Base-by-base conservation (phyloP, 2,329 filamentous ascomycete genomes). In the Ceratocystis lukuohia region DNA sequence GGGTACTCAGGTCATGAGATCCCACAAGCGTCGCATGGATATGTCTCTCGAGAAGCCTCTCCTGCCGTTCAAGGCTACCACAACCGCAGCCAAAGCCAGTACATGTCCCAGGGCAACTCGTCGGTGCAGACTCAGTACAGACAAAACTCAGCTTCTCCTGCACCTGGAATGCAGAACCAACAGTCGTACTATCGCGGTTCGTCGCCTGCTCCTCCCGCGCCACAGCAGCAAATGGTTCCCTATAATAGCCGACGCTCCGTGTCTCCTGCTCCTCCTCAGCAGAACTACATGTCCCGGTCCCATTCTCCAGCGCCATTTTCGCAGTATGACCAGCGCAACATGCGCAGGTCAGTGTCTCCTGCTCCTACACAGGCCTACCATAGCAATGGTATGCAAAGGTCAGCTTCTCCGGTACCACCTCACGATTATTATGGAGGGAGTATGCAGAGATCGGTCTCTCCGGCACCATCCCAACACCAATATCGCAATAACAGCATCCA, bases 361-460 rank as follows among this genome's bases (percentile, higher is more conserved):
- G 70, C 61, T n/a, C 59, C 68, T 15, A 66, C 66, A 17, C 66
- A 65, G 17, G 61, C 63, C 22, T 59, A 61, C 17, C 45, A 64
- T 45, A 64, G 53, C 28, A 59, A 59, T 22, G 61, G 69, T 66
- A 69, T 71, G 45, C 73, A 73, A 7, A 72, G 77, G 69, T 72
- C 73, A 5, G 71, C 74, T 46, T 79, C 77, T 5, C 78, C 77
- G 3, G 72, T 72, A 1, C 76, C 75, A 4, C 74, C 73, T 4
- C 73, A 73, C 33, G 70, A 70, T 67, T 74, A 71, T 72, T 73
- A 44, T 15, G 37, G 59, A 28, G 62, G 53, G 37, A 59, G 57
- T 41, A 71, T 71, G 53, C 50, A 53, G 17, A 22, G 67, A 44
- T 64, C 62, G 15, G 62, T 20, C 7, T 69, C 68, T n/a, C 62